Evolutionary conservation across 306 rosid species (phyloP).

Genomic region (Amphicarpaea edgeworthii): DNA sequence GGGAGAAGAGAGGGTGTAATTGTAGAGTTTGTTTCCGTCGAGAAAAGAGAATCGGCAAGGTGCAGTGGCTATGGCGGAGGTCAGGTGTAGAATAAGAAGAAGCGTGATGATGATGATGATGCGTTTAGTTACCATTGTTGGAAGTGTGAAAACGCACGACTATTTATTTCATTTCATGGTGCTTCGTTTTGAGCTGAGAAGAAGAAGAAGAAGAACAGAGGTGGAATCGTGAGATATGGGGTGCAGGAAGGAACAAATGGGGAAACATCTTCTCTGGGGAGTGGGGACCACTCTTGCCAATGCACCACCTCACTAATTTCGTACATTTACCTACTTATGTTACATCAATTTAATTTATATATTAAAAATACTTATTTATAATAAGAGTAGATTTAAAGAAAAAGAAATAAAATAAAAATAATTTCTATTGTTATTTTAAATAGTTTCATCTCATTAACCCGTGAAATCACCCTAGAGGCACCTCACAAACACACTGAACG

Average conservation of each 20-base stretch:
- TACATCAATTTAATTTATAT: too few relatives aligned
- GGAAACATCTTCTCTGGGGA: too few relatives aligned
- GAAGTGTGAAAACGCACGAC: conserved; percentile 13
- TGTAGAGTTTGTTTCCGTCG: conserved; percentile 66
- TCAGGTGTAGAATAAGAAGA: conserved; percentile 42
- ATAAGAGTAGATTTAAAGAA: too few relatives aligned
- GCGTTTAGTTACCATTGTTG: conserved; percentile 41
- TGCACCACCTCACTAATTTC: too few relatives aligned
- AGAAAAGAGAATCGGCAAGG: conserved; percentile 61
- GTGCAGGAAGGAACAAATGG: too few relatives aligned
- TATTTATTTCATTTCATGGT: conserved; percentile 36
- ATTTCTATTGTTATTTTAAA: not conserved
- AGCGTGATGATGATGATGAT: conserved; percentile 46
- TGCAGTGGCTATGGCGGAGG: conserved; percentile 30
- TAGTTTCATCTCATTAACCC: not conserved
- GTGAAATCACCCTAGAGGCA: not conserved
- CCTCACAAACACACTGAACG: not conserved
- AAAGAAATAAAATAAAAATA: too few relatives aligned
- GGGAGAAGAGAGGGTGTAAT: conserved; percentile 77
- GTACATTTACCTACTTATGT: too few relatives aligned
- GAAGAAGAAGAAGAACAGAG: not conserved
- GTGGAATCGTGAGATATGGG: not conserved
- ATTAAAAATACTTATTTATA: too few relatives aligned
- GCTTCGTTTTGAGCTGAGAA: not conserved
- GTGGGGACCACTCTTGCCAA: too few relatives aligned